Evolutionary conservation across 139 green algal genomes (phyloP).

Genomic region (Chlorella sp.): DNA sequence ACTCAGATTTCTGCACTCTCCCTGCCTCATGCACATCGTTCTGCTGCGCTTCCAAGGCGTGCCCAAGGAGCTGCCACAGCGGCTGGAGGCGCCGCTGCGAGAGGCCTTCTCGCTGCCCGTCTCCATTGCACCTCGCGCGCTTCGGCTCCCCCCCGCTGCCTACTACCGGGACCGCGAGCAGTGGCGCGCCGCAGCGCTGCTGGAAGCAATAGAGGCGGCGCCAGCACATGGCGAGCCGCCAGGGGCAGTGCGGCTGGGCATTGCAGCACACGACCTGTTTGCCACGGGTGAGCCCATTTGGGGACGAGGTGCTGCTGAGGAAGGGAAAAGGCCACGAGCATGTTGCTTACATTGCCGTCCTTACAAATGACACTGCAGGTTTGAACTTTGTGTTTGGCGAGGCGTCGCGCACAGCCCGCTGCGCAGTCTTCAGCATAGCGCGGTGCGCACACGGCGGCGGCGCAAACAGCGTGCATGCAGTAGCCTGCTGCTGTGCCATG

Average conservation of each 20-base stretch:
- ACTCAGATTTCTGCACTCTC: no score
- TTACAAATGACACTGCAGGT: background rate
- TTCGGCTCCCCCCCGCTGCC: background rate
- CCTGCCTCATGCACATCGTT: background rate
- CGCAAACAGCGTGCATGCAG: background rate
- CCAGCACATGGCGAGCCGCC: background rate
- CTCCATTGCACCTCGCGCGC: background rate
- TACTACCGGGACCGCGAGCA: background rate
- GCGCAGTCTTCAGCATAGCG: background rate
- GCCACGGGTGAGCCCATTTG: background rate
- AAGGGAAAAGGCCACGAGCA: no score
- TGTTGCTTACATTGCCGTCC: no score
- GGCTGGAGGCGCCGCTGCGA: background rate
- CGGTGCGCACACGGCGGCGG: background rate
- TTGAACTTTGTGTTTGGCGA: conserved; percentile 15
- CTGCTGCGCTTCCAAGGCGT: background rate
- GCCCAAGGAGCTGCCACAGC: background rate
- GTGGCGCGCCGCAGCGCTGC: background rate
- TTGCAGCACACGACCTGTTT: background rate
- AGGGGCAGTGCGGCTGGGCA: background rate
- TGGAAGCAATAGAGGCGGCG: background rate
- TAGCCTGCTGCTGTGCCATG: background rate
- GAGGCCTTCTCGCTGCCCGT: background rate
- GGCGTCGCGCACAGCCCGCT: background rate
- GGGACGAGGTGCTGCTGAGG: no score